Percentiles rank a stretch among this genome's conserved stretches.
Conservation (phyloP, 768 basidiomycete genomes). For the Candolleomyces aberdarensis region DNA sequence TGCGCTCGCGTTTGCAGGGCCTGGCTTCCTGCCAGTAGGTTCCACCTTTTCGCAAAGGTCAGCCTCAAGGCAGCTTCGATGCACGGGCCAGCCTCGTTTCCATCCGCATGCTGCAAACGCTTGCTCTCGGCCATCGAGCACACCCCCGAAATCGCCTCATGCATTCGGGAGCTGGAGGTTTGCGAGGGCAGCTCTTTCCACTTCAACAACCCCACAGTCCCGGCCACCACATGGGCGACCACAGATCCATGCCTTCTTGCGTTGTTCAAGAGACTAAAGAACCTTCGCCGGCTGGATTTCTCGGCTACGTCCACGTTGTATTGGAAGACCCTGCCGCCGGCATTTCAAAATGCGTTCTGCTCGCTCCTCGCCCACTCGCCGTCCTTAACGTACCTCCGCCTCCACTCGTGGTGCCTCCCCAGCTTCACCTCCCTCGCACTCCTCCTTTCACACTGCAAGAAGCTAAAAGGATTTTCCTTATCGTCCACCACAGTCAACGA, state of each 20-base stretch:
- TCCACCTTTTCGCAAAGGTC: constrained; percentile 39
- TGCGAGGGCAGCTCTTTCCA: constrained; percentile 35
- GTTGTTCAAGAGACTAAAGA: constrained; percentile 33
- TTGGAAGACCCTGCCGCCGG: constrained; percentile 33
- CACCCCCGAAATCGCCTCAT: constrained; percentile 28
- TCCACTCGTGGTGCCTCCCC: constrained; percentile 39
- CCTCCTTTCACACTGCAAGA: constrained; percentile 30
- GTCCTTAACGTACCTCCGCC: constrained; percentile 34
- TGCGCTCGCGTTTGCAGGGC: constrained; percentile 37
- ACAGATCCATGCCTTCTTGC: constrained; percentile 34
- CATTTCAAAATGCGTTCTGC: constrained; percentile 32
- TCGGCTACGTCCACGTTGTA: constrained; percentile 31
- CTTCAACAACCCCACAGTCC: constrained; percentile 23
- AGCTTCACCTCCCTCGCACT: constrained; percentile 30
- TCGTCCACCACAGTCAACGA: constrained; percentile 32
- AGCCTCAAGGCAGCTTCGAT: constrained; percentile 30
- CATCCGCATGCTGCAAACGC: constrained; percentile 32
- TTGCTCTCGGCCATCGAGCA: constrained; percentile 31
- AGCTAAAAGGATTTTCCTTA: constrained; percentile 34
- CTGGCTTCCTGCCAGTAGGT: constrained; percentile 37
- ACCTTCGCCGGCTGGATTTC: constrained; percentile 36
- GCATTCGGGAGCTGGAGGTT: constrained; percentile 37
- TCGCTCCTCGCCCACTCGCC: constrained; percentile 29
- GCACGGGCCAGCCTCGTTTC: constrained; percentile 21
- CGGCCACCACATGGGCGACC: constrained; percentile 35